phyloP scores from a whole-genome alignment of 2,329 filamentous ascomycete genomes.

The Botryotinia narcissicola region DNA sequence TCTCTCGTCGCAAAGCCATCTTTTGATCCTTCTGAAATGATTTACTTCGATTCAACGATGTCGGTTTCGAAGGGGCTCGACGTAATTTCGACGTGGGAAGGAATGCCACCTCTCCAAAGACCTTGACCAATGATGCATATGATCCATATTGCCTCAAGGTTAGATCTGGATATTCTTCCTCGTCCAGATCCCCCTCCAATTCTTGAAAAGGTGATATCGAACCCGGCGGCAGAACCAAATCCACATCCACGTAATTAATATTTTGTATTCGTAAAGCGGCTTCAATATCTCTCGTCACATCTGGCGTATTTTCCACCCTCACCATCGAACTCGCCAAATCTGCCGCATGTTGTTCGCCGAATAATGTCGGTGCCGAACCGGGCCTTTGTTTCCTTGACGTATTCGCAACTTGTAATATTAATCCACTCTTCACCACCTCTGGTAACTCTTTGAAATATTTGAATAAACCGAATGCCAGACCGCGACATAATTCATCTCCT shows the following conservation, averaged over 20 bases:
- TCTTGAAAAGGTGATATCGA: conserved; percentile 63
- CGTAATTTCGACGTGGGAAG: conserved; percentile 81
- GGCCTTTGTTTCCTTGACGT: conserved; percentile 51
- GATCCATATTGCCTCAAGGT: conserved; percentile 68
- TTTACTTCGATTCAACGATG: conserved; percentile 72
- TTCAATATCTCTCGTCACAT: conserved; percentile 71
- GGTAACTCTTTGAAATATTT: conserved; percentile 93
- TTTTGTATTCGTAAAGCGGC: conserved; percentile 77
- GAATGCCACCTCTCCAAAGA: conserved; percentile 82
- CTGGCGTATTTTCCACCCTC: conserved; percentile 71
- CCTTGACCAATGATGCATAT: conserved; percentile 72
- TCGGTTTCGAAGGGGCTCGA: conserved; percentile 83
- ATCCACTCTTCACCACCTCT: conserved; percentile 67
- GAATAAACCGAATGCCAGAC: conserved; percentile 84
- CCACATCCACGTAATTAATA: conserved; percentile 81
- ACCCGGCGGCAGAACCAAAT: conserved; percentile 78
- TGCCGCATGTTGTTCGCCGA: conserved; percentile 89
- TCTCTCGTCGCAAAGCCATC: conserved; percentile 78
- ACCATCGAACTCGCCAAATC: conserved; percentile 84
- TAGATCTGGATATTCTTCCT: conserved; percentile 65
- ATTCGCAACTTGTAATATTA: conserved; percentile 52
- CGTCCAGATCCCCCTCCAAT: conserved; percentile 58
- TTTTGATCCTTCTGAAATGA: conserved; percentile 81
- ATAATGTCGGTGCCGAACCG: conserved; percentile 62
- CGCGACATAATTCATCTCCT: conserved; percentile 89